Base-by-base conservation (phyloP, 2,329 filamentous ascomycete genomes). In the Tricladium varicosporioides region DNA sequence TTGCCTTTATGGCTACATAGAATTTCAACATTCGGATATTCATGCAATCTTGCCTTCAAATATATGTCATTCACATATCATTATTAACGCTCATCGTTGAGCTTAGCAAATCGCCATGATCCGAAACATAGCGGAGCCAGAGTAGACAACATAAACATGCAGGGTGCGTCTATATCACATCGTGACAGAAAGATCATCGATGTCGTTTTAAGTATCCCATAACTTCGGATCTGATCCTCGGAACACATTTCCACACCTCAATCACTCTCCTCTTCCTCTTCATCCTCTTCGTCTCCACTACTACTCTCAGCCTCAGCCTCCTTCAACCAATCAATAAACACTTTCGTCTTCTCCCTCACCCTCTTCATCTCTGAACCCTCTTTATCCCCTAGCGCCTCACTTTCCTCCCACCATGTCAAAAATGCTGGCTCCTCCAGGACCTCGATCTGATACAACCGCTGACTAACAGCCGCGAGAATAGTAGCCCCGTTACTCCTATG, bases 341-440 rank as follows among this genome's bases (percentile, higher is more conserved):
- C 84, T 67, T 84, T 80, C 57, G 89, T 91, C 75, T 89, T 89
- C 59, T 82, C 83, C 70, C 87, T 86, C 14, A 97, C 83, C 50
- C 76, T 81, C 58, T 74, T 74, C 86, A 97, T 84, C 53, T 83
- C 82, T 54, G 89, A 87, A 13, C 79, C 85, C 54, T 85, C 85
- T 19, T 75, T 80, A 5, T 88, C 87, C 67, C 86, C 79, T 73
- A 62, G 8, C 31, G 14, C 59, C 48, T 68, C 67, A 48, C 81
- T 79, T 71, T 96, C 88, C 16, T 79, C 82, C 92, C 92, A 97
- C 94, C 94, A 99, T 48, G 82, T 81, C 66, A 93, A 76, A 63
- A 96, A 89, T 0, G 89, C 92, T 44, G 97, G 92, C 68, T 96
- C 91, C 70, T 96, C 91, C 1, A 97, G 75, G 14, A 96, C 80